Evolutionary conservation across 306 rosid genomes (phyloP).

Genomic region (Medicago ruthenica): DNA sequence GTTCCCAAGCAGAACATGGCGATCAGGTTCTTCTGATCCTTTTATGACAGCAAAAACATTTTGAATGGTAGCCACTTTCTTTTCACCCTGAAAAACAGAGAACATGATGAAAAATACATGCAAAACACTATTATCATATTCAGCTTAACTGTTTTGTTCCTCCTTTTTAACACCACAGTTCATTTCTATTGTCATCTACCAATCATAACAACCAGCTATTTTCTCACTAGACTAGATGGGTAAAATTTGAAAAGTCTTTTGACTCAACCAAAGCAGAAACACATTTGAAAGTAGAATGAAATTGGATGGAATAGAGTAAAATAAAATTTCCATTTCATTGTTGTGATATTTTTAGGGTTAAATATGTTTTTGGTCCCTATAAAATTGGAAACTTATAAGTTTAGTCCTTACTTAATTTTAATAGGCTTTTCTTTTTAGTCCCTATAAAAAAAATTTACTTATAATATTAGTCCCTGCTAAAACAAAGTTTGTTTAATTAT

Average conservation of each 20-base stretch:
- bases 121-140: slow-evolving; percentile 18
- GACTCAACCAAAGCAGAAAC: slow-evolving; percentile 9
- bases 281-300: not conserved
- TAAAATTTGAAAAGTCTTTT: slow-evolving; percentile 7
- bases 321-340: not conserved
- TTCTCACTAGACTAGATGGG: not conserved
- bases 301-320: not conserved
- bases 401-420: no score
- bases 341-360: no score
- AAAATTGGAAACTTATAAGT: no score
- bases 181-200: not conserved
- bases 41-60: slow-evolving; percentile 84
- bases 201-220: not conserved
- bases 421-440: no score
- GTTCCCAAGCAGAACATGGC: slow-evolving; percentile 91
- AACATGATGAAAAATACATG: slow-evolving; percentile 13
- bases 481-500: no score
- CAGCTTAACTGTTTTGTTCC: not conserved
- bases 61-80: slow-evolving; percentile 65
- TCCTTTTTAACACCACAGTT: not conserved
- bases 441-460: no score
- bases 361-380: no score
- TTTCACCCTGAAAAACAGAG: slow-evolving; percentile 72
- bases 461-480: no score
- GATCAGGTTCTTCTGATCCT: slow-evolving; percentile 87